A percentile compares a stretch with the other conserved stretches of the same genome.
These are phyloP conservation scores for Mycogone perniciosa DNA, from an alignment of 2,329 filamentous ascomycete species.

Conservation along the genomic window DNA sequence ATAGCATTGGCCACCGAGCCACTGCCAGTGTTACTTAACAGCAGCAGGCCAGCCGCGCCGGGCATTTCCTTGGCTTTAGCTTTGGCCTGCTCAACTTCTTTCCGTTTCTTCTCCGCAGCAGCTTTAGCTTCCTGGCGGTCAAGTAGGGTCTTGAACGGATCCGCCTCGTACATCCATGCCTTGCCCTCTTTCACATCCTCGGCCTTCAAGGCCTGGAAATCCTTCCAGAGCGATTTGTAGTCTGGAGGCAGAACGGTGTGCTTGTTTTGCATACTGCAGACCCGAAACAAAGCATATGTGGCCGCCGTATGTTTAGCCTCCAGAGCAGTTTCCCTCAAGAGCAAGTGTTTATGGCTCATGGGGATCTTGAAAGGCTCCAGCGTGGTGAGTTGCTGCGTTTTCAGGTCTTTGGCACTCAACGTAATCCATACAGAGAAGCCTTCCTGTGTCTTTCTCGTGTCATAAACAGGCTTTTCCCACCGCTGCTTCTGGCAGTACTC, in stretches of 20 bases:
- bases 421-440: conserved; percentile 78
- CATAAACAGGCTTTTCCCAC: conserved; percentile 92
- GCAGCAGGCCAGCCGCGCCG: conserved; percentile 49
- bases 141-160: conserved; percentile 77
- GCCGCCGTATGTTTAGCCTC: conserved; percentile 93
- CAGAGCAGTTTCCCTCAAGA: conserved; percentile 69
- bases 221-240: conserved; percentile 86
- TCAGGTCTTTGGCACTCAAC: conserved; percentile 66
- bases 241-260: conserved; percentile 90
- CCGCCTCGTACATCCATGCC: conserved; percentile 89
- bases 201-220: conserved; percentile 76
- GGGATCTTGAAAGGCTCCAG: conserved; percentile 81
- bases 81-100: conserved; percentile 60
- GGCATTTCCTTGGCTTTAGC: conserved; percentile 62
- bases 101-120: conserved; percentile 70
- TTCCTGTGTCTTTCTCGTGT: conserved; percentile 65
- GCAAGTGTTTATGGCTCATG: conserved; percentile 66
- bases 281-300: conserved; percentile 82
- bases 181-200: conserved; percentile 70
- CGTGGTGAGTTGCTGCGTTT: conserved; percentile 70
- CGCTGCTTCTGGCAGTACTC: conserved; percentile 95
- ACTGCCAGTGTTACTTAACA: conserved; percentile 40
- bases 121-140: conserved; percentile 75
- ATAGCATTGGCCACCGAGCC: conserved; percentile 41
- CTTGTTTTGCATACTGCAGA: conserved; percentile 93